These are phyloP conservation scores for Euphrasia confusa DNA, from an alignment of 257 asterid species.

Conservation along the genomic window DNA sequence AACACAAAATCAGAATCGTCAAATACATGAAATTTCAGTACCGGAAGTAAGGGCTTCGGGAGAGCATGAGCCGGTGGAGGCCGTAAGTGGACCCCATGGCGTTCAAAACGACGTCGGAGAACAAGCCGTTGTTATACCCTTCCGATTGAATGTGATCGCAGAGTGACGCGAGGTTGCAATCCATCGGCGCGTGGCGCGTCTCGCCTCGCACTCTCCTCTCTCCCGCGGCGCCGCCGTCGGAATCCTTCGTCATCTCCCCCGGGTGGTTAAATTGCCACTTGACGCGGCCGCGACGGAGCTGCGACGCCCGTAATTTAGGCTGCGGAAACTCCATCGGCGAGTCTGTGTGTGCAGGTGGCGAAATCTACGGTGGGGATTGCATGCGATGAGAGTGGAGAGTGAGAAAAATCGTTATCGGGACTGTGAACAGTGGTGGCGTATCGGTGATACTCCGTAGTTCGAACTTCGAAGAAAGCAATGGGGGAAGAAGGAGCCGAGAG, in stretches of 20 bases:
- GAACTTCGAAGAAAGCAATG: conserved; percentile 8
- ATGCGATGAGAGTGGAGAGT: conserved; percentile 16
- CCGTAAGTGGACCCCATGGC: conserved; percentile 77
- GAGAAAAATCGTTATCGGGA: conserved; percentile 9
- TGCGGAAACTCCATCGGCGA: conserved; percentile 36
- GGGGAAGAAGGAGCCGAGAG: conserved; percentile 7
- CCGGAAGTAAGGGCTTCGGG: conserved; percentile 96
- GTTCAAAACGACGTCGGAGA: conserved; percentile 80
- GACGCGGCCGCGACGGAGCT: conserved; percentile 28
- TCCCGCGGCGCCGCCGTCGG: conserved; percentile 35
- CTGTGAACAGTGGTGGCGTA: conserved; percentile 5
- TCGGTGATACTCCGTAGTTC: conserved; percentile 9
- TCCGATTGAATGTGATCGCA: conserved; percentile 89
- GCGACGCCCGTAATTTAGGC: conserved; percentile 22
- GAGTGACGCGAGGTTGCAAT: conserved; percentile 82
- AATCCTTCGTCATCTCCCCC: conserved; percentile 58
- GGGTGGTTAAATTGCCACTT: conserved; percentile 34
- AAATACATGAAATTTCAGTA: neutral
- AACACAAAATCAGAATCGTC: neutral
- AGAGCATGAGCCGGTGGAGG: conserved; percentile 89
- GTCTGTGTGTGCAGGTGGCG: conserved; percentile 14
- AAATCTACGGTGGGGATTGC: conserved; percentile 2
- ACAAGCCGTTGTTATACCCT: conserved; percentile 80
- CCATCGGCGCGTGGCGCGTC: conserved; percentile 42
- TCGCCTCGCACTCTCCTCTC: conserved; percentile 48